phyloP scores from a whole-genome alignment of 768 basidiomycete species.

The Boletus rubroflammeus region DNA sequence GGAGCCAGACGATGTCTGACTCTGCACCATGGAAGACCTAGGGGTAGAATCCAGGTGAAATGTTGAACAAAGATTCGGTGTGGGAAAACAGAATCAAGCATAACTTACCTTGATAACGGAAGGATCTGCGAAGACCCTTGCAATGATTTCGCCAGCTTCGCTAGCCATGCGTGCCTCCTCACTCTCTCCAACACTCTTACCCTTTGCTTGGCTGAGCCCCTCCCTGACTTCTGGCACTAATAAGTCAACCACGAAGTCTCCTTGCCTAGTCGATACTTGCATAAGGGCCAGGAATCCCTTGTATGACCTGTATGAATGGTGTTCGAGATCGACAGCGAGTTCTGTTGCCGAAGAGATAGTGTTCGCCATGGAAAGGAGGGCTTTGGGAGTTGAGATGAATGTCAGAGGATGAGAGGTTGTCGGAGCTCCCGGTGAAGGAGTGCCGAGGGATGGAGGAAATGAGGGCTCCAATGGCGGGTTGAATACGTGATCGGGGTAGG shows the following conservation, averaged over 20 bases:
- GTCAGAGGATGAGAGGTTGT: conserved; percentile 44
- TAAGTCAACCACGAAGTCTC: conserved; percentile 87
- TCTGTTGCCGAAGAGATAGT: conserved; percentile 65
- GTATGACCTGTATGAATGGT: conserved; percentile 85
- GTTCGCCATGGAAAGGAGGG: conserved; percentile 60
- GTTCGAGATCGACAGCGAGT: conserved; percentile 92
- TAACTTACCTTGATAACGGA: conserved; percentile 79
- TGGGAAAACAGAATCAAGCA: conserved; percentile 12
- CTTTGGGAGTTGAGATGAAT: conserved; percentile 60
- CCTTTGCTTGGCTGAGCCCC: conserved; percentile 66
- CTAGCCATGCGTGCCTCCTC: conserved; percentile 17
- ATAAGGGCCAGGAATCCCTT: conserved; percentile 89
- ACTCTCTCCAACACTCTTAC: conserved; percentile 7
- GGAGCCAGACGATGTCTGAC: conserved; percentile 92
- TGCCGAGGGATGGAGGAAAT: conserved; percentile 55
- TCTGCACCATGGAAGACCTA: conserved; percentile 95
- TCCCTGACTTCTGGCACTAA: conserved; percentile 60
- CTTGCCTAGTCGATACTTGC: conserved; percentile 80
- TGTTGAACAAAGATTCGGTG: background rate
- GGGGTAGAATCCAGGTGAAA: background rate
- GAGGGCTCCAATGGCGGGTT: conserved; percentile 44
- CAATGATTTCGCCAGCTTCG: conserved; percentile 46
- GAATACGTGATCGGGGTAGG: conserved; percentile 71
- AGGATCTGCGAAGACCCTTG: conserved; percentile 66
- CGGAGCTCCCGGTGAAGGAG: conserved; percentile 32